These are phyloP conservation scores for Sedum album DNA, from an alignment of 164 flowering plant genomes.

Conservation along the genomic window DNA sequence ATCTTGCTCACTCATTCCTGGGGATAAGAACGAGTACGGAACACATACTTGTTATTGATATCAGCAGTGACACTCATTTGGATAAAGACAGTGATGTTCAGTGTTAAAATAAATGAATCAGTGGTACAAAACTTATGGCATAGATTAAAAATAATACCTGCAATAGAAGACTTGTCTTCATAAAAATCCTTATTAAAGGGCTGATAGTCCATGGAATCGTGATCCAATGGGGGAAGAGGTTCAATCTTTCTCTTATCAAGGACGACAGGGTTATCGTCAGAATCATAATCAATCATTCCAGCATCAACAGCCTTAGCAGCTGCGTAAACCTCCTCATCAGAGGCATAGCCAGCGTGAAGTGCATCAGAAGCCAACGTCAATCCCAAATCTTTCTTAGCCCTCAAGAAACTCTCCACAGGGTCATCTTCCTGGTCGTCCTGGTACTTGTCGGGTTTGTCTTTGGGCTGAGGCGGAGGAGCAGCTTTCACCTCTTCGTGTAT, in stretches of 20 bases:
- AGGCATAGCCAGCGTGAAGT: constrained; percentile 82
- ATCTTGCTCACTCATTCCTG: constrained; percentile 90
- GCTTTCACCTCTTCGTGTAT: constrained; percentile 84
- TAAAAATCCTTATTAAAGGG: constrained; percentile 85
- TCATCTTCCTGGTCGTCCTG: constrained; percentile 66
- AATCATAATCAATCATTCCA: constrained; percentile 86
- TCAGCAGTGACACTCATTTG: too few species aligned
- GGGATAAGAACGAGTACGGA: constrained; percentile 2
- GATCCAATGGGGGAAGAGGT: constrained; percentile 87
- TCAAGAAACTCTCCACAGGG: constrained; percentile 80
- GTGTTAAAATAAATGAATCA: not conserved
- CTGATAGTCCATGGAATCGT: constrained; percentile 73
- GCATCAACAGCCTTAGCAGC: constrained; percentile 99
- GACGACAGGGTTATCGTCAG: constrained; percentile 83
- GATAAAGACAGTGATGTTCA: too few species aligned
- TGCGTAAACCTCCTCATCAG: constrained; percentile 97
- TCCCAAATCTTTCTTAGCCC: constrained; percentile 89
- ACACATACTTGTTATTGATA: not conserved
- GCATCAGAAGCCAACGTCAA: constrained; percentile 84
- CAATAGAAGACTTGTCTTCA: constrained; percentile 68
- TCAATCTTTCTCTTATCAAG: constrained; percentile 83
- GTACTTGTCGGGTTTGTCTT: constrained; percentile 56
- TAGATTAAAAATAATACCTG: constrained; percentile 37
- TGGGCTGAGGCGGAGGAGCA: constrained; percentile 43
- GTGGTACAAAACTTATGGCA: not conserved